Base-by-base conservation (phyloP, 139 green algal genomes). In the Asterochloris sp. region DNA sequence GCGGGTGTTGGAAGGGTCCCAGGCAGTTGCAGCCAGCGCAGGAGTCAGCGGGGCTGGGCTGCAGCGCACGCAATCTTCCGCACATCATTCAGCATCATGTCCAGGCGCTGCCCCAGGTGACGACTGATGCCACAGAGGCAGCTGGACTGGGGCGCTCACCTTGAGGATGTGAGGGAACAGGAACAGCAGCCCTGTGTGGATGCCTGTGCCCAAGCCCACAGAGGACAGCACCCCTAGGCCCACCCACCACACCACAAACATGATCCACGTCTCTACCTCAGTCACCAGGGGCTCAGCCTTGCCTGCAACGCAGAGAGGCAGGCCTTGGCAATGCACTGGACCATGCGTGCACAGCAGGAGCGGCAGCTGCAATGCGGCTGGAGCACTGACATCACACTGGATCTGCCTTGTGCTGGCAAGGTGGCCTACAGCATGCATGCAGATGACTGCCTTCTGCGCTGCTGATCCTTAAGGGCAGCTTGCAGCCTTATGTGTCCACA, bases 81-180 rank as follows among this genome's bases (percentile, higher is more conserved):
- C 38, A 54, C 38, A 54, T 2, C 38, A 54, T 2, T 54, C 38
- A 54, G 38, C 38, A 6, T 54, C 38, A 2, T 6, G 6, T 54
- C 38, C 6, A 6, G 38, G 38, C 2, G 38, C 38, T 54, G 38
- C 38, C n/a, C 38, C 38, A 54, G 38, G 38, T 54, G 38, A 54
- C 4, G 38, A 54, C 4, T 54, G 38, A 10, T 54, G 38, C 38
- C 38, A 6, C 38, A 54, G 38, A 54, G 6, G 38, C 38, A 54
- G 38, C 38, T 54, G 38, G 6, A 54, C 38, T 54, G 38, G 38
- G 38, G 38, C 6, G 38, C 38, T 6, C 38, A 97, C 94, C 91
- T 96, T 98, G 21, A 98, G 89, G 63, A 98, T 97, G 92, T 98
- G 94, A 21, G 95, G 95, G 73, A 98, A 98, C 13, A 98, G 85